These are phyloP conservation scores for Sambucus nigra DNA, from an alignment of 129 eudicot genomes.

Conservation along the genomic window DNA sequence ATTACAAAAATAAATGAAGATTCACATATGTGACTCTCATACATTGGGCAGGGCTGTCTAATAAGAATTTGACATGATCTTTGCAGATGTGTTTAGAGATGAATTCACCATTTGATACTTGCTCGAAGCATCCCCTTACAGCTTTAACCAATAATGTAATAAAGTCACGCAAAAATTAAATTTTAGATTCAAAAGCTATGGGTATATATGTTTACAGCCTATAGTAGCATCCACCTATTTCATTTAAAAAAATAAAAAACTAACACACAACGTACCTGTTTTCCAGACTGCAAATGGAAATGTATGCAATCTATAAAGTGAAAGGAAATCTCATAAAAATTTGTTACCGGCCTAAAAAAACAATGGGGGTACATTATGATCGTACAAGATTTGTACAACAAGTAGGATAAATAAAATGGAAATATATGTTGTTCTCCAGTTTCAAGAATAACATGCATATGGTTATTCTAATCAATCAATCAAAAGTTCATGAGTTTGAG, in stretches of 20 bases:
- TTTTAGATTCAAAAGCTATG: not conserved
- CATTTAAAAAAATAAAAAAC: too few species aligned
- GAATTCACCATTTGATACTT: slow-evolving; percentile 24
- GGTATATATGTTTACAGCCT: too few species aligned
- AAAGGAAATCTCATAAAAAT: slow-evolving; percentile 69
- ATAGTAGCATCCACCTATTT: too few species aligned
- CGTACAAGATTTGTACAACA: not conserved
- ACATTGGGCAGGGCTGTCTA: slow-evolving; percentile 49
- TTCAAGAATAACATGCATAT: not conserved
- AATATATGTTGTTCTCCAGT: not conserved
- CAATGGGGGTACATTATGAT: not conserved
- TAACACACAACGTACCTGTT: slow-evolving; percentile 32
- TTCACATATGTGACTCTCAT: slow-evolving; percentile 4
- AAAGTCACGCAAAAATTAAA: not conserved
- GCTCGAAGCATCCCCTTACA: slow-evolving; percentile 30
- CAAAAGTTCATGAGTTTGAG: not conserved
- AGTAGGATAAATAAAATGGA: slow-evolving; percentile 1
- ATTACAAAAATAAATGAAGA: not conserved
- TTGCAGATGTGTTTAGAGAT: slow-evolving; percentile 44
- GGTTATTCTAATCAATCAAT: not conserved
- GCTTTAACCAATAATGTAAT: slow-evolving; percentile 18
- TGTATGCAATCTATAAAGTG: slow-evolving; percentile 79
- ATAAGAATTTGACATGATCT: slow-evolving; percentile 35
- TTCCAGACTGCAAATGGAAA: slow-evolving; percentile 44
- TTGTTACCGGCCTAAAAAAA: slow-evolving; percentile 67